phyloP scores from a whole-genome alignment of 2,329 filamentous ascomycete genomes.

The Fusarium nurragi region DNA sequence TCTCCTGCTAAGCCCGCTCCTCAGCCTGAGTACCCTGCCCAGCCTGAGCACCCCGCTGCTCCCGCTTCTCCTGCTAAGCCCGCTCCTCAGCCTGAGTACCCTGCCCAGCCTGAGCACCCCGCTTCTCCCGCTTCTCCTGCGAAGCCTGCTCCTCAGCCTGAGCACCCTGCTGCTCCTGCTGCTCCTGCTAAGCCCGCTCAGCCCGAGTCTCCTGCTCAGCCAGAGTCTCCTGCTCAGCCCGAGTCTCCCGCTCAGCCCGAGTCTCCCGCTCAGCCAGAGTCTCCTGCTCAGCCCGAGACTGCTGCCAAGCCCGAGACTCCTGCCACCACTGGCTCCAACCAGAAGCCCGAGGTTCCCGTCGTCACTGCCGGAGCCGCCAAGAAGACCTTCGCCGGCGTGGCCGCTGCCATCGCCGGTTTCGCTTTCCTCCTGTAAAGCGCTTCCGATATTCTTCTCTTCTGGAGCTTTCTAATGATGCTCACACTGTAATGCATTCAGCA shows the following conservation, averaged over 20 bases:
- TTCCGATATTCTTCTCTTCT: not conserved
- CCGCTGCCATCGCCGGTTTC: slow-evolving; percentile 39
- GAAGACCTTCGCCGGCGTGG: slow-evolving; percentile 40
- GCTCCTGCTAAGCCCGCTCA: not conserved
- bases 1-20: not conserved
- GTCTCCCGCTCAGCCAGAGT: not conserved
- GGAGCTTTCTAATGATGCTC: not conserved
- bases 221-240: not conserved
- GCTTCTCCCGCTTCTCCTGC: not conserved
- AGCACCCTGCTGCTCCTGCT: not conserved
- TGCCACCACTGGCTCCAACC: not conserved
- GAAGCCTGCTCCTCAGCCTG: not conserved
- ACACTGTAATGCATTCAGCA: not conserved
- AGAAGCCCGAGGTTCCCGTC: slow-evolving; percentile 28
- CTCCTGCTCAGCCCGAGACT: not conserved
- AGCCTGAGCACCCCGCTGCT: slow-evolving; percentile 1
- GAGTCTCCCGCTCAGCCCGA: slow-evolving; percentile 9
- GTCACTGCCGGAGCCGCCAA: slow-evolving; percentile 40
- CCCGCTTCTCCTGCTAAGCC: not conserved
- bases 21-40: not conserved
- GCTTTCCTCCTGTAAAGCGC: slow-evolving; percentile 42
- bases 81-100: not conserved
- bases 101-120: not conserved
- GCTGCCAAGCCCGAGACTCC: not conserved
- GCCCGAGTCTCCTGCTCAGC: not conserved